Base-by-base conservation (phyloP, 164 flowering plant species). In the Warburgia ugandensis region DNA sequence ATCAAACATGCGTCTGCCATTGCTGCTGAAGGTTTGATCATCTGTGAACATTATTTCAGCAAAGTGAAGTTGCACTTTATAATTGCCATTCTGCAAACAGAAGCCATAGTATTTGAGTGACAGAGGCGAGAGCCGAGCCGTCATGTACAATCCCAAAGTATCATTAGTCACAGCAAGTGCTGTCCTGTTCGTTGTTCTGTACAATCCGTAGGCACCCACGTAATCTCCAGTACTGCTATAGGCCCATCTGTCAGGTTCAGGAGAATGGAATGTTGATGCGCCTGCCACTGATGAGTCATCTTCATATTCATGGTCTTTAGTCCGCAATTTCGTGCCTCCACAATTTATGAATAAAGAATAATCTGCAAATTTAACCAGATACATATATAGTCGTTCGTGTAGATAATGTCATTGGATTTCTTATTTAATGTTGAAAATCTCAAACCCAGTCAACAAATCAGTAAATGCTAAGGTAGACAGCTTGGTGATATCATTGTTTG, bases 51-150 rank as follows among this genome's bases (percentile, higher is more conserved):
- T 67, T 13, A 80, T 85, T 64, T 88, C 98, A 21, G 94, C 91
- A 68, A 92, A 92, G 61, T 86, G 94, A 29, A 92, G 94, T 30
- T 45, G 54, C 33, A 92, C 94, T 45, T 45, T 75, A 52, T 88
- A 92, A 50, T 68, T 83, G 4, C 98, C 98, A 13, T 63, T 56
- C 19, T 57, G 55, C 66, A 87, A 37, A 64, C 98, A 91, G 50
- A 85, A 69, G 14, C 87, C 97, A 61, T 77, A 85, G 62, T 85
- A 91, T 53, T 63, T 83, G 57, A 91, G 80, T 7, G 95, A 87
- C 14, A 65, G 14, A 29, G 98, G 83, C 20, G 94, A 38, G 22
- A 70, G 52, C 9, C 96, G 96, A 20, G 97, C 91, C 21, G 75
- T 65, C 50, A 48, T 38, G 53, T 77, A 86, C 43, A 68, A 39